Evolutionary conservation across 352 stramenopile genomes (phyloP), one percentile per base, ranked within the genome.

Genomic region (Globisporangium heterothallicum): DNA sequence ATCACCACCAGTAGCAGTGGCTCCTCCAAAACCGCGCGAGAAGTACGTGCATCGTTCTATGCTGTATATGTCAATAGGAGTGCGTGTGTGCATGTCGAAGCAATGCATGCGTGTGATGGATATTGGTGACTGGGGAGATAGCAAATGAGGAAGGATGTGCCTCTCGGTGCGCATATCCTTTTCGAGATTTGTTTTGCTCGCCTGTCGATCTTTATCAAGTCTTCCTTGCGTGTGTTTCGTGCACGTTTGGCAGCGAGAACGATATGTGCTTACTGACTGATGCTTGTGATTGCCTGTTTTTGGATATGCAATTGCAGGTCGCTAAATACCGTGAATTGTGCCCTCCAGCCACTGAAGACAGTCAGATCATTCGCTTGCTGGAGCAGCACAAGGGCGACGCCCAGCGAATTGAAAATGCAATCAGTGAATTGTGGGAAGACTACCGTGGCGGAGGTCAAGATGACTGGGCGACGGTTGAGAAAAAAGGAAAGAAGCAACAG

Each of bases 391-490:
- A 91, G 63, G 72, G 78, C 59, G 77, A 94, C 50, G 66, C 81
- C 26, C 64, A 75, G 42, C 69, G 70, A 56, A 92, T 87, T 49
- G 75, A 87, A 57, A 75, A 71, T 41, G 72, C 72, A 30, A 85
- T 94, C 41, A 94, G 70, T 42, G 83, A 94, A 63, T 60, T 94
- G 52, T 94, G 83, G 83, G 83, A 94, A 56, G 74, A 90, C 54
- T 65, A 88, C 63, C 80, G 72, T 58, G 74, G 76, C 44, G 64
- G 69, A 51, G 67, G 51, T 18, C 67, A 81, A 45, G 72, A 87
- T 38, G 81, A 78, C 40, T 94, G 83, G 83, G 83, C 80, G 47
- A 81, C 67, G 10, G 83, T 94, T 44, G 65, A 73, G 50, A 94
- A 94, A 59, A 92, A 90, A 56, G 66, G 52, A 46, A 85, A 79